A percentile compares a stretch with the other conserved stretches of the same genome.
Evolutionary conservation across 805 yeast genomes (phyloP).

Genomic region (Pichia heedii): DNA sequence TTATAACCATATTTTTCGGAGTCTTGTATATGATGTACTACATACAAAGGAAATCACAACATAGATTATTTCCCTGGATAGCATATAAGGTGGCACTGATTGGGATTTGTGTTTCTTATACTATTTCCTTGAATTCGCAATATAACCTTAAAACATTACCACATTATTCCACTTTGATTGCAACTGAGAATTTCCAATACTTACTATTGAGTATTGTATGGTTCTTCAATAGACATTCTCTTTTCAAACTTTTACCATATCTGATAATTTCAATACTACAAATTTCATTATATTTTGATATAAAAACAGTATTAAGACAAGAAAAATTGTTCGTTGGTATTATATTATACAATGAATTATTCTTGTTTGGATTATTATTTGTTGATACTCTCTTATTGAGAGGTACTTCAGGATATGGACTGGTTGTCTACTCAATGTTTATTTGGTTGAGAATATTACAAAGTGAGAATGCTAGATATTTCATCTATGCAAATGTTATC

Average conservation of each 20-base stretch:
- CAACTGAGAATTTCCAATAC: constrained; percentile 72
- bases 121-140: constrained; percentile 46
- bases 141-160: constrained; percentile 53
- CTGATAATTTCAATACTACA: constrained; percentile 51
- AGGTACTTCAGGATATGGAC: constrained; percentile 62
- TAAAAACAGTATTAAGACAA: constrained; percentile 32
- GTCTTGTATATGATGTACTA: constrained; percentile 27
- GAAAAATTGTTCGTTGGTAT: constrained; percentile 33
- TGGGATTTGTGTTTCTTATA: constrained; percentile 47
- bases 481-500: constrained; percentile 33
- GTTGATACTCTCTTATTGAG: constrained; percentile 55
- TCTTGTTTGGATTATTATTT: constrained; percentile 42
- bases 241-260: constrained; percentile 58
- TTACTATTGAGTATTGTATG: constrained; percentile 46
- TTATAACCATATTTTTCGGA: constrained; percentile 37
- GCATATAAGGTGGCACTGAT: constrained; percentile 46
- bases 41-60: constrained; percentile 28
- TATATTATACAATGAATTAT: constrained; percentile 54
- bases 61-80: constrained; percentile 37
- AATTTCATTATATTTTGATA: constrained; percentile 32
- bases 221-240: constrained; percentile 55
- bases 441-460: constrained; percentile 67
- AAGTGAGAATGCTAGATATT: constrained; percentile 36
- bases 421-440: constrained; percentile 46
- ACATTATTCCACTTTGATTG: constrained; percentile 50